Conservation (phyloP, 208 protist genomes). For the Leishmania tarentolae region DNA sequence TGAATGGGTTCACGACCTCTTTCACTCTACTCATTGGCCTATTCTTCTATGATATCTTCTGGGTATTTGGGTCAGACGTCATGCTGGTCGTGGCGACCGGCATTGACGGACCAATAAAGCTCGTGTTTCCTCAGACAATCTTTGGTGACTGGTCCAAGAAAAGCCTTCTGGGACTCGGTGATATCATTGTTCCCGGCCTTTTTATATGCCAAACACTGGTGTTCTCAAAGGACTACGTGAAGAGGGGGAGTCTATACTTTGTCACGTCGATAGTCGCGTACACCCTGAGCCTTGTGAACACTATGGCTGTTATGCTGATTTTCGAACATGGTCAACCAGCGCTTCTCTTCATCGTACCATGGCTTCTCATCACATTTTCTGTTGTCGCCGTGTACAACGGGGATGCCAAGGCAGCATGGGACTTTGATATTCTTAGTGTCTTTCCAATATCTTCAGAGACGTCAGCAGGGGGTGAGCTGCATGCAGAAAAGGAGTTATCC, state of each 20-base stretch:
- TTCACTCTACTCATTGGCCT: slow-evolving; percentile 87
- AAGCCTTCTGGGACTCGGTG: slow-evolving; percentile 95
- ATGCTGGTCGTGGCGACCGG: slow-evolving; percentile 96
- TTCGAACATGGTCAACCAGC: slow-evolving; percentile 94
- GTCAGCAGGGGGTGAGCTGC: slow-evolving; percentile 12
- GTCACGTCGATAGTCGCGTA: slow-evolving; percentile 84
- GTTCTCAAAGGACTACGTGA: slow-evolving; percentile 81
- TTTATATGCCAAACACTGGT: slow-evolving; percentile 95
- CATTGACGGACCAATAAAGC: slow-evolving; percentile 96
- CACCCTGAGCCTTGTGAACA: slow-evolving; percentile 88
- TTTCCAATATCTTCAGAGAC: slow-evolving; percentile 10
- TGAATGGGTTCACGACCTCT: slow-evolving; percentile 65
- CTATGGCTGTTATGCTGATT: slow-evolving; percentile 95
- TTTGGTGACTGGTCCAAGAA: slow-evolving; percentile 74
- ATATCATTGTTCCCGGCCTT: slow-evolving; percentile 96
- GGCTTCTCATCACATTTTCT: slow-evolving; percentile 76
- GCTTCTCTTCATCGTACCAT: slow-evolving; percentile 92
- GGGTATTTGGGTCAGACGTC: slow-evolving; percentile 97
- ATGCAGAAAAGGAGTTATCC: slow-evolving; percentile 30
- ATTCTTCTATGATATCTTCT: slow-evolving; percentile 98
- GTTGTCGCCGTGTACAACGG: slow-evolving; percentile 48
- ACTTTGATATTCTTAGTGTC: slow-evolving; percentile 43
- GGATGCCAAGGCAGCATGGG: slow-evolving; percentile 61
- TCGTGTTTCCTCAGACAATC: slow-evolving; percentile 92
- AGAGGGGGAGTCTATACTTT: slow-evolving; percentile 90